These are phyloP conservation scores for Hypoxylon sp. DNA, from an alignment of 2,329 filamentous ascomycete genomes.

Conservation along the genomic window DNA sequence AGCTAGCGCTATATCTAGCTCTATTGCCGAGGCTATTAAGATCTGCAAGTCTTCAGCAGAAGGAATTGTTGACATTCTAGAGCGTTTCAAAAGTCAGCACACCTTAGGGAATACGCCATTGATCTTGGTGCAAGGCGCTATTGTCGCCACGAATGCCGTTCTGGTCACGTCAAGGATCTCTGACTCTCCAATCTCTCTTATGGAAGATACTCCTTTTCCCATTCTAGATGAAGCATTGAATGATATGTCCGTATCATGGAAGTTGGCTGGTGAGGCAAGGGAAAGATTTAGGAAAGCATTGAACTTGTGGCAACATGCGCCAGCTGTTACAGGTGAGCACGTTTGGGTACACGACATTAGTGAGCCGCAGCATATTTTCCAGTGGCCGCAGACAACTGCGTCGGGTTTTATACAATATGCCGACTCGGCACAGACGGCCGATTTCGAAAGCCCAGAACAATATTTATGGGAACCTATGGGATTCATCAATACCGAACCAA, in stretches of 20 bases:
- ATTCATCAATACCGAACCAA: neutral
- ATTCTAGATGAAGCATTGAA: neutral
- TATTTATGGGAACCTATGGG: neutral
- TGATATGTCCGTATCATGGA: conserved; percentile 1
- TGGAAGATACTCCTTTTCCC: neutral
- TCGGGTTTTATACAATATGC: neutral
- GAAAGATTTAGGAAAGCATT: neutral
- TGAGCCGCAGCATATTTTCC: neutral
- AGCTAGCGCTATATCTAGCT: neutral
- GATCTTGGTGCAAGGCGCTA: neutral
- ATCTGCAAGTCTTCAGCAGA: neutral
- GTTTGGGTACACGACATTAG: neutral
- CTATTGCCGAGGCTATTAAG: neutral
- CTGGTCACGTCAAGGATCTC: neutral
- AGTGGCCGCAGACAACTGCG: neutral
- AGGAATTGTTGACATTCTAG: neutral
- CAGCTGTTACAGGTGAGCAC: neutral
- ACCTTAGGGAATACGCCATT: neutral
- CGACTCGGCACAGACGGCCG: neutral
- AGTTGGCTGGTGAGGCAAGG: neutral
- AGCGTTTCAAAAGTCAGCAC: neutral
- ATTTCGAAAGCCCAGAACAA: neutral
- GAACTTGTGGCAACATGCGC: neutral
- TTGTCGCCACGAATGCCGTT: neutral
- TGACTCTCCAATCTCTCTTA: neutral